Base-by-base conservation (phyloP, 1,284 basidiomycete genomes). In the Kwoniella shivajii region DNA sequence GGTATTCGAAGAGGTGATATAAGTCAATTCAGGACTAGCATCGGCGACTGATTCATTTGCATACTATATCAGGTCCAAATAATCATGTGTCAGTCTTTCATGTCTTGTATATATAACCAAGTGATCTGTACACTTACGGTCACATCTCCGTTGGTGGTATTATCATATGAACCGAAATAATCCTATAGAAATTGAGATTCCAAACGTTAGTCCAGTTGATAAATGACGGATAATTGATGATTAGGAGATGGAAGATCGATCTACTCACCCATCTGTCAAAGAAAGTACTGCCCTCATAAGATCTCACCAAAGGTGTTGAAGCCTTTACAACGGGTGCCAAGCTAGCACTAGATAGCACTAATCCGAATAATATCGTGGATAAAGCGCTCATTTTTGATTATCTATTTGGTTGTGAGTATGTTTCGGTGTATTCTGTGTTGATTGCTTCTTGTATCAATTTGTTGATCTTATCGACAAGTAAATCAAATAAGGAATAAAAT, bases 1-100 rank as follows among this genome's bases (percentile, higher is more conserved):
- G 57, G 85, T 86, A 6, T 82, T 79, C 0, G 83, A 67, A 61
- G 84, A 80, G 54, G 86, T 84, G 44, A 88, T 82, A 67, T 82
- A 88, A 1, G 87, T 84, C 29, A 89, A 83, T 49, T 82, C 41
- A 16, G 76, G 53, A 79, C 73, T 30, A 82, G 77, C 37, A 76
- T 52, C 71, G 2, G 84, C 85, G 20, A 80, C 78, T 26, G 77
- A 72, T 2, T 81, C 78, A 4, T 83, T 82, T 47, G 87, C 81
- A 67, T 84, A 88, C 56, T 63, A 33, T 16, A 14, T 7, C 22
- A 34, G 13, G 3, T 20, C 16, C 14, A 14, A 18, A n/a, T 1
- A n/a, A n/a, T n/a, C n/a, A n/a, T n/a, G n/a, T n/a, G 41, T 14
- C 20, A 44, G 22, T 36, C 13, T 18, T n/a, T n/a, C n/a, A n/a